Conservation (phyloP, 2,329 filamentous ascomycete species). For the Xylariaceae sp. region DNA sequence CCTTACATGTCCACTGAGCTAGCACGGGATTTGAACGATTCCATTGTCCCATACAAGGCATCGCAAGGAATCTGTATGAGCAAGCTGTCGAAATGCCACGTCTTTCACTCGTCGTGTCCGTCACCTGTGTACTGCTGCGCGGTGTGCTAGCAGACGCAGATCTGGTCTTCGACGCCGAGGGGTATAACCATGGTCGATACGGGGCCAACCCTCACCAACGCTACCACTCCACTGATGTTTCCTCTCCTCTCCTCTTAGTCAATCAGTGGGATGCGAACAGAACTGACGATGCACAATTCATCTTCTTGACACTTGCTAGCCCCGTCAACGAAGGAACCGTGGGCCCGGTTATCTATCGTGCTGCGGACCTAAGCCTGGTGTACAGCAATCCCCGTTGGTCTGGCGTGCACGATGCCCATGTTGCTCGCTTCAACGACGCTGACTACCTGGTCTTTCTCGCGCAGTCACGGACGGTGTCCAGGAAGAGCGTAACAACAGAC, state of each 20-base stretch:
- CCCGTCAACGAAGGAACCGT: slow-evolving; percentile 19
- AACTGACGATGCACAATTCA: slow-evolving; percentile 27
- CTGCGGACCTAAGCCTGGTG: slow-evolving; percentile 33
- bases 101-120: slow-evolving; percentile 35
- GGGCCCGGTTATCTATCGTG: slow-evolving; percentile 33
- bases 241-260: slow-evolving; percentile 33
- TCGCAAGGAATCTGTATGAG: too few species aligned
- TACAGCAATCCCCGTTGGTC: slow-evolving; percentile 29
- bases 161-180: slow-evolving; percentile 23
- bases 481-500: slow-evolving; percentile 3
- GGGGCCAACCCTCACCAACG: slow-evolving; percentile 29
- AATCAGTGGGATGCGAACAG: slow-evolving; percentile 26
- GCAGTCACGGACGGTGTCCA: neutral
- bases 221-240: slow-evolving; percentile 30
- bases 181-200: slow-evolving; percentile 26
- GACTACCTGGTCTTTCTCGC: slow-evolving; percentile 16
- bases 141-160: slow-evolving; percentile 21
- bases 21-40: too few species aligned
- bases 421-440: slow-evolving; percentile 8
- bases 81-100: too few species aligned
- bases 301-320: slow-evolving; percentile 29
- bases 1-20: too few species aligned
- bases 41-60: too few species aligned
- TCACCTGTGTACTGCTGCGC: slow-evolving; percentile 27
- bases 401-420: slow-evolving; percentile 11